These are phyloP conservation scores for Prunus mongolica DNA, from an alignment of 306 rosid genomes.

Conservation along the genomic window DNA sequence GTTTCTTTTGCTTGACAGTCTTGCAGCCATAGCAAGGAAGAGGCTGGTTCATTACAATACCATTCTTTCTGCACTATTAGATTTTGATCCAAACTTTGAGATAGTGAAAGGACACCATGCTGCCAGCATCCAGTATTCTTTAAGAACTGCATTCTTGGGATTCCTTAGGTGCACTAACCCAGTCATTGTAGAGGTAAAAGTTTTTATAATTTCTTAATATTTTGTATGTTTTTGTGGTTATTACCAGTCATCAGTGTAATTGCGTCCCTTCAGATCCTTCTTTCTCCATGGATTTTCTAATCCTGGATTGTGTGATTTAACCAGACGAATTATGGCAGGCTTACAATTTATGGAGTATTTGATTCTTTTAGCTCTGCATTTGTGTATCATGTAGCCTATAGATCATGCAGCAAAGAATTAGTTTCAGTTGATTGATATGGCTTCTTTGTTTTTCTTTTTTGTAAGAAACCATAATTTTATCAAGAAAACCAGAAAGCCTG, in stretches of 20 bases:
- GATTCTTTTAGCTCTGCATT: background rate
- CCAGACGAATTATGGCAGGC: background rate
- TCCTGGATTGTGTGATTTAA: background rate
- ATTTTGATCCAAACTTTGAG: conserved; percentile 72
- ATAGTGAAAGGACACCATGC: conserved; percentile 64
- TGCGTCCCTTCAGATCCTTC: background rate
- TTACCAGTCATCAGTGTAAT: background rate
- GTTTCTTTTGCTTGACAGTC: conserved; percentile 49
- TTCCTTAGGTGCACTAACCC: conserved; percentile 83
- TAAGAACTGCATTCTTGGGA: conserved; percentile 88
- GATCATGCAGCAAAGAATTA: background rate
- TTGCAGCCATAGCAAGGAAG: conserved; percentile 84
- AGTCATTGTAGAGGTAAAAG: conserved; percentile 71
- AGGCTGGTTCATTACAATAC: conserved; percentile 67
- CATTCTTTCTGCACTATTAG: conserved; percentile 66
- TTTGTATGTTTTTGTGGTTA: background rate
- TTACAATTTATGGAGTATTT: background rate
- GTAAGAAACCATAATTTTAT: no score
- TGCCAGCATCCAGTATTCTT: conserved; percentile 75
- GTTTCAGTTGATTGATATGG: background rate
- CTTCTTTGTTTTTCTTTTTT: background rate
- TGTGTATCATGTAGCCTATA: background rate
- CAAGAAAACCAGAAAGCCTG: no score
- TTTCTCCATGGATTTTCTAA: background rate
- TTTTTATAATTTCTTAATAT: background rate